Evolutionary conservation across 2,329 filamentous ascomycete genomes (phyloP), one percentile per base, ranked within the genome.

Genomic region (Massarina eburnea): DNA sequence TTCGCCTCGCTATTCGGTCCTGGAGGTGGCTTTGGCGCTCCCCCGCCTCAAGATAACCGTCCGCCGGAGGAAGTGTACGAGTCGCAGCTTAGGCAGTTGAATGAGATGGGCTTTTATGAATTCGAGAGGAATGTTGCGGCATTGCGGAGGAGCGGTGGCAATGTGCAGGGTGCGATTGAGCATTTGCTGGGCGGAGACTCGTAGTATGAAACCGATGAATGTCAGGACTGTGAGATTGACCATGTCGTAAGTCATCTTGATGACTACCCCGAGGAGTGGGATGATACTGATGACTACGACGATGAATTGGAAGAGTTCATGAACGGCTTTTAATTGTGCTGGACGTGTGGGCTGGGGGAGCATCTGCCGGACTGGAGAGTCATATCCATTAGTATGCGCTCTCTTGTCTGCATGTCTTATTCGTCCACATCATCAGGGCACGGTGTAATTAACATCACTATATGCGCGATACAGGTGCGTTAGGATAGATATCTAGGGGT

Each of bases 51-150:
- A 2, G 94, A 99, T 72, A 95, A 80, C 62, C 81, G 92, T 51
- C 91, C 94, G 4, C 92, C 94, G 0, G 94, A 99, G 76, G 94
- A 97, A 72, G 79, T 89, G 48, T 99, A 96, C 61, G 91, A 88
- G 3, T 85, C 89, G 24, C 92, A 99, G 72, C 77, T 99, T 39
- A 80, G 90, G 49, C 91, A 97, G 73, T 75, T 99, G 52, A 99
- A 99, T 69, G 94, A 97, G 56, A 99, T 99, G 94, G 94, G 94
- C 3, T 99, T 99, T 73, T 96, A 84, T 67, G 91, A 99, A 66
- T 99, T 97, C 64, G 92, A 99, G 41, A 78, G 88, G 58, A 99
- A 99, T 59, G 83, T 99, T 24, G 84, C 88, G 45, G 94, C 94
- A 4, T 74, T 99, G 62, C 81, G 92, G 70, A 82, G 92, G 61